These are phyloP conservation scores for Moesziomyces antarcticus DNA, from an alignment of 1,284 basidiomycete genomes.

Conservation along the genomic window DNA sequence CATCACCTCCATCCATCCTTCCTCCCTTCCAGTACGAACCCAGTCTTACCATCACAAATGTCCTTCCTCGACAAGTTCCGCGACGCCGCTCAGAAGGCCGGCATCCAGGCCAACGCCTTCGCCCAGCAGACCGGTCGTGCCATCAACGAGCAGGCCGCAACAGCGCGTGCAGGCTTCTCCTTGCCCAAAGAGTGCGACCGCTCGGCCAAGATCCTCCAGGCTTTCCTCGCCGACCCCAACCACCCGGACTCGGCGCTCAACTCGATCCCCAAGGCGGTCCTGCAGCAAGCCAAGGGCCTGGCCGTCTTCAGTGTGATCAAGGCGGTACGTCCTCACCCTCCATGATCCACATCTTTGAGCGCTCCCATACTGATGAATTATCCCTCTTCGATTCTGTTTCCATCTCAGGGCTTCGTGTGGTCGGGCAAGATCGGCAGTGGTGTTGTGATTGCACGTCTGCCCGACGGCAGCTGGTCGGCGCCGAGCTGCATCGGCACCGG, in stretches of 20 bases:
- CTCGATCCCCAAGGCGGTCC: conserved; percentile 90
- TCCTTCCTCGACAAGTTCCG: conserved; percentile 83
- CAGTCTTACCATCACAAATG: conserved; percentile 24
- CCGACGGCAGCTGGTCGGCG: conserved; percentile 96
- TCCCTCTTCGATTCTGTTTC: neutral
- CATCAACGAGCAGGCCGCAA: conserved; percentile 54
- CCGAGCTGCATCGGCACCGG: conserved; percentile 98
- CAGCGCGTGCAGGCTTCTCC: conserved; percentile 63
- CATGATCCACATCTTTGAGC: neutral
- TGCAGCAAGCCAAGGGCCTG: conserved; percentile 83
- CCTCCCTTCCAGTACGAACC: neutral
- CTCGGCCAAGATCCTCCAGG: conserved; percentile 87
- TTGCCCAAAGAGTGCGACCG: conserved; percentile 73
- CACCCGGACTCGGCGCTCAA: conserved; percentile 91
- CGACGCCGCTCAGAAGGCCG: conserved; percentile 81
- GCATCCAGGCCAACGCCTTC: conserved; percentile 67
- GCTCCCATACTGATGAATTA: neutral
- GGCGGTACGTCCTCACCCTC: conserved; percentile 49
- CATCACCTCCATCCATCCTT: neutral
- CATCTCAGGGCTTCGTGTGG: conserved; percentile 82
- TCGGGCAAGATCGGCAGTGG: conserved; percentile 95
- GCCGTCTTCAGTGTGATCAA: conserved; percentile 92
- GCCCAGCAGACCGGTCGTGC: conserved; percentile 56
- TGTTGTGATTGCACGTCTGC: conserved; percentile 90
- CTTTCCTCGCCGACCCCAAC: conserved; percentile 90